Evolutionary conservation across 177 flowering plant genomes (phyloP).

Genomic region (Vitis hybrid): DNA sequence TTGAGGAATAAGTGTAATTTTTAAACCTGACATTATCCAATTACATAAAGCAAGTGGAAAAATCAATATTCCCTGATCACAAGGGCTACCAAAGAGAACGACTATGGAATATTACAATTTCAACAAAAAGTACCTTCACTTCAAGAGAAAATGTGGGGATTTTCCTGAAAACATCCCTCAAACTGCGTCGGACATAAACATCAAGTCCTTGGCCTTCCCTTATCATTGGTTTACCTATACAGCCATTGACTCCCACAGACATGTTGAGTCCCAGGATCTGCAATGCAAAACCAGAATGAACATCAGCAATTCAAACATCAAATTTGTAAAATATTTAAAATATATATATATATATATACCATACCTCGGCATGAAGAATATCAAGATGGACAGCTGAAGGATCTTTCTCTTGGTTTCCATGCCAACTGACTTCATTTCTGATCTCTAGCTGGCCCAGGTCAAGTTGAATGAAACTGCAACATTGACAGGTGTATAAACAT

Average conservation of each 20-base stretch:
- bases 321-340: not conserved
- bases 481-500: not conserved
- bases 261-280: conserved; percentile 93
- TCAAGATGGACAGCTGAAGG: conserved; percentile 96
- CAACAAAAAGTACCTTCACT: conserved; percentile 59
- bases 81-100: not conserved
- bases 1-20: not conserved
- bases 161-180: conserved; percentile 94
- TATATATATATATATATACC: not conserved
- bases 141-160: conserved; percentile 86
- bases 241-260: conserved; percentile 83
- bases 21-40: not conserved
- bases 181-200: conserved; percentile 78
- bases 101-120: not conserved
- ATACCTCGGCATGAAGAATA: conserved; percentile 90
- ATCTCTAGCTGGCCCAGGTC: conserved; percentile 83
- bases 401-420: conserved; percentile 77
- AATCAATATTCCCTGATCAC: not conserved
- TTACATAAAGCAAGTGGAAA: not conserved
- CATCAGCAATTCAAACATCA: not conserved
- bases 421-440: conserved; percentile 79
- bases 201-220: conserved; percentile 77
- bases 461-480: conserved; percentile 87
- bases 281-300: conserved; percentile 13
- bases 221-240: conserved; percentile 82